Conservation (phyloP, 768 basidiomycete genomes). For the Phylloporus sp. region DNA sequence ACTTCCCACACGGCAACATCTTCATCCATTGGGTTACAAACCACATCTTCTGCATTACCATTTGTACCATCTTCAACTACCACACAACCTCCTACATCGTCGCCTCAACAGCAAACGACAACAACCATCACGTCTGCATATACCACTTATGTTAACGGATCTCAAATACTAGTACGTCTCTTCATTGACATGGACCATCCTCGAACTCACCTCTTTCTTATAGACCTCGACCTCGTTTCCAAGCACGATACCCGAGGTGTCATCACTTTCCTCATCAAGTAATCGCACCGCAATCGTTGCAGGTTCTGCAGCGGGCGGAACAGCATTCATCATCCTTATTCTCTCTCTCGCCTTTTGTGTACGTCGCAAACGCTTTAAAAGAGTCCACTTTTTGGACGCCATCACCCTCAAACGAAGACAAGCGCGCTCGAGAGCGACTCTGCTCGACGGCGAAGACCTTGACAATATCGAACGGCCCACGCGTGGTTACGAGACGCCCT, state of each 20-base stretch:
- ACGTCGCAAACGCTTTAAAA: constrained; percentile 36
- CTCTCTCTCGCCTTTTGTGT: constrained; percentile 37
- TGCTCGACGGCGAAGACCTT: constrained; percentile 27
- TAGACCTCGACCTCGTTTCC: constrained; percentile 17
- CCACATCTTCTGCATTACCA: constrained; percentile 1
- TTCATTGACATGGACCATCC: not conserved
- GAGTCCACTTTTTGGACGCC: constrained; percentile 28
- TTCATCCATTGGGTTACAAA: not conserved
- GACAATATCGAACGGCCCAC: constrained; percentile 10
- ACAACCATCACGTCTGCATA: constrained; percentile 21
- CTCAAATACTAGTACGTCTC: constrained; percentile 16
- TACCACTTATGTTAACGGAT: constrained; percentile 16
- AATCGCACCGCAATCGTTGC: constrained; percentile 41
- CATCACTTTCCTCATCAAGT: constrained; percentile 1
- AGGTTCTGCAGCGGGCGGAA: constrained; percentile 37
- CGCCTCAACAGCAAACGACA: constrained; percentile 4
- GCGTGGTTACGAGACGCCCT: constrained; percentile 16
- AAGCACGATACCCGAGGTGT: constrained; percentile 13
- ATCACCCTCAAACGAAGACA: constrained; percentile 22
- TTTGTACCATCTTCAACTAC: not conserved
- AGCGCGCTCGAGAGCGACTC: constrained; percentile 14
- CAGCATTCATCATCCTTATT: constrained; percentile 33
- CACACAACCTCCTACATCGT: constrained; percentile 1
- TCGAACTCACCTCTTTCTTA: not conserved
- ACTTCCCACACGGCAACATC: not conserved